Evolutionary conservation across 495 filamentous ascomycete species (phyloP), one percentile per base, ranked within the genome.

Genomic region (Podospora pseudopauciseta): DNA sequence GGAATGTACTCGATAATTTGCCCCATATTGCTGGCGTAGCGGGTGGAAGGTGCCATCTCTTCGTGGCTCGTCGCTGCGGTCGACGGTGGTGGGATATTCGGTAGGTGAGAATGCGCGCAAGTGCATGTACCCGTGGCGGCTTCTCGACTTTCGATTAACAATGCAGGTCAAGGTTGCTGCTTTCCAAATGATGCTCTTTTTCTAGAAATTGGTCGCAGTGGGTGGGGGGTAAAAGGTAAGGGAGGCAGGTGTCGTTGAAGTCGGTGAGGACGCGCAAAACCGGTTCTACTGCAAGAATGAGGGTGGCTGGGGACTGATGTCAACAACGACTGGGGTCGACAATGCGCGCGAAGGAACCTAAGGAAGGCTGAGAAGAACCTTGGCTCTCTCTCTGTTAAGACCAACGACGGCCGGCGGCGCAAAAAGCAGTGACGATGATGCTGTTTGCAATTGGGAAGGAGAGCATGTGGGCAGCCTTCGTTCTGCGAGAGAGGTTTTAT

Each of bases 1-100:
- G 84, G 84, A 70, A 87, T 86, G 74, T 86, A 86, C 76, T 87
- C 84, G 63, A 86, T 81, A 66, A 87, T 78, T 72, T 86, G 84
- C 49, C 84, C 85, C 70, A 83, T 74, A 63, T 83, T 82, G 39
- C 63, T 73, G 66, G 78, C 68, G 70, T 72, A 69, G 44, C 77
- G 76, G 27, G 76, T 74, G 69, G 81, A 79, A 74, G 82, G 82
- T 58, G 79, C 72, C 81, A 84, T 83, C 34, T 61, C 73, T 69
- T 66, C 65, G 69, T 68, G 60, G 75, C 62, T 62, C 34, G 39
- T 49, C 39, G 39, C 39, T 49, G 39, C 15, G 39, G 39, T 13
- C 39, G 39, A 49, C 6, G 7, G 39, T 49, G 6, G 39, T 49
- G 39, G 39, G 39, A 49, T 49, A 49, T 11, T 49, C 39, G 15